Evolutionary conservation across 805 yeast genomes (phyloP).

Genomic region (Lipomyces anomalus): DNA sequence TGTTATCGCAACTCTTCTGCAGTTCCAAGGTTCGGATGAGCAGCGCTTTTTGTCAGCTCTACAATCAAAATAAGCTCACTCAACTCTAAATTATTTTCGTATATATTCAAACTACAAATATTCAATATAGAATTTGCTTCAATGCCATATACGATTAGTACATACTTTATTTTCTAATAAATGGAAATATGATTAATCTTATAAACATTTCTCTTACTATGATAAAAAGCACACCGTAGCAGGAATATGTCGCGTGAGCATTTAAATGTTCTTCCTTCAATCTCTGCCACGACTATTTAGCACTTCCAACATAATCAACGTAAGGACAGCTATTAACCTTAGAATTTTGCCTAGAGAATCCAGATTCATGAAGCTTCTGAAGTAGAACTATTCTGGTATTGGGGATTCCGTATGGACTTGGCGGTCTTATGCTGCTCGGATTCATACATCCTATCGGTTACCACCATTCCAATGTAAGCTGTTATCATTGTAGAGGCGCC

Average conservation of each 20-base stretch:
- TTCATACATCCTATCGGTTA: slow-evolving; percentile 18
- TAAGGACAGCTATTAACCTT: too few species aligned
- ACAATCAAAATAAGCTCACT: slow-evolving; percentile 8
- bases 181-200: too few species aligned
- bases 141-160: too few species aligned
- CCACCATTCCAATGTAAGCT: slow-evolving; percentile 31
- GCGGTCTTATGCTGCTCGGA: slow-evolving; percentile 3
- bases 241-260: neutral
- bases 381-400: too few species aligned
- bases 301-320: too few species aligned
- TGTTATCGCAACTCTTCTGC: slow-evolving; percentile 70
- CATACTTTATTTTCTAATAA: too few species aligned
- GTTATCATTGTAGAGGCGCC: slow-evolving; percentile 25
- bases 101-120: neutral
- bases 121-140: neutral
- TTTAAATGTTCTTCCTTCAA: too few species aligned
- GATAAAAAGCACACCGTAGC: neutral
- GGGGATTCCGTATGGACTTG: too few species aligned
- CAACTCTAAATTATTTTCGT: slow-evolving; percentile 1
- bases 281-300: too few species aligned
- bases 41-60: slow-evolving; percentile 56
- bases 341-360: too few species aligned
- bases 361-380: too few species aligned
- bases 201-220: too few species aligned
- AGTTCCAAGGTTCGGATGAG: slow-evolving; percentile 66